Evolutionary conservation across 225 moss, liverwort and hornwort species (phyloP).

Genomic region (Climacium dendroides): DNA sequence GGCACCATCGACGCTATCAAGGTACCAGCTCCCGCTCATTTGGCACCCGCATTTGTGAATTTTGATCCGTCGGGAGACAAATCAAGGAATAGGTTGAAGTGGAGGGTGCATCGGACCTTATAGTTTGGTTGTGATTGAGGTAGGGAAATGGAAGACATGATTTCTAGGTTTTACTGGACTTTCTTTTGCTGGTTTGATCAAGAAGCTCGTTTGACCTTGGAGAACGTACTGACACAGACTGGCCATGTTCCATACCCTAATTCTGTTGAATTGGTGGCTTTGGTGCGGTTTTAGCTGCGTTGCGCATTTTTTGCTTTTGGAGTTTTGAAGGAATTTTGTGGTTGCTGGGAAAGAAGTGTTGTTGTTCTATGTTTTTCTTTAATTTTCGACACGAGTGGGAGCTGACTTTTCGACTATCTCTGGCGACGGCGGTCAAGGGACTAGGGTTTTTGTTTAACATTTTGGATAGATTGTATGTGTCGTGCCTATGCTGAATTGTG

Average conservation of each 20-base stretch:
- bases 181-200: neutral
- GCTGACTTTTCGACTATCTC: neutral
- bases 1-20: conserved; percentile 73
- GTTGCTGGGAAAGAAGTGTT: neutral
- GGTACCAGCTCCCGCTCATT: conserved; percentile 5
- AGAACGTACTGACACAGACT: neutral
- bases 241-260: neutral
- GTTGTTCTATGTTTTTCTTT: neutral
- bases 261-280: neutral
- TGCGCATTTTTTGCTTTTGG: neutral
- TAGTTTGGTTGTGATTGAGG: neutral
- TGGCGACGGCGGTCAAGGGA: neutral
- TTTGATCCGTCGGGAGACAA: neutral
- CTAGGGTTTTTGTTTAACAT: neutral
- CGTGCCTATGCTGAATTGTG: neutral
- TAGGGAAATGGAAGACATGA: neutral
- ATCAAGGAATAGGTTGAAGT: neutral
- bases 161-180: neutral
- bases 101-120: neutral
- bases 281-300: neutral
- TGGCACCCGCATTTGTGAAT: neutral
- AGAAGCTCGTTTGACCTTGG: neutral
- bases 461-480: neutral
- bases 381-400: neutral
- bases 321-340: neutral